These are phyloP conservation scores for Musa acuminata DNA, from an alignment of 176 grass and related monocot species.

Conservation along the genomic window DNA sequence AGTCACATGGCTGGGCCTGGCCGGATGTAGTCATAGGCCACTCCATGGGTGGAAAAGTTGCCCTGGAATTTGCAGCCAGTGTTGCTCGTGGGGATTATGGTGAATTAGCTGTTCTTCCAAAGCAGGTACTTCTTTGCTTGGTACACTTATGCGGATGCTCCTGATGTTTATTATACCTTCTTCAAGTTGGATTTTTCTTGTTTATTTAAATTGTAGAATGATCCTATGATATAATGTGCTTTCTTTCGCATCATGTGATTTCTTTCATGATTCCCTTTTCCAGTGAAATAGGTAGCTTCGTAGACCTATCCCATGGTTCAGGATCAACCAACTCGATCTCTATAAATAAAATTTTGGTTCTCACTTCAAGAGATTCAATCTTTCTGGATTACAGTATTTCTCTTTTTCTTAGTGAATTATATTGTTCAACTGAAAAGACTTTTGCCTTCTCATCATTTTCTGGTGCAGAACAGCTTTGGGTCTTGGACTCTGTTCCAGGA, in stretches of 20 bases:
- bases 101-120: conserved; percentile 51
- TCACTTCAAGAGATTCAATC: neutral
- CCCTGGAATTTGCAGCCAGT: conserved; percentile 53
- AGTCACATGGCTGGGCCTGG: conserved; percentile 61
- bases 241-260: neutral
- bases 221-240: neutral
- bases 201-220: neutral
- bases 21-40: conserved; percentile 86
- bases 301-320: neutral
- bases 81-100: conserved; percentile 59
- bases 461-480: conserved; percentile 89
- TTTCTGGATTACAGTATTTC: neutral
- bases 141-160: neutral
- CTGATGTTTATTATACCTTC: neutral
- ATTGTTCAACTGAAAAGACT: neutral
- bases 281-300: neutral
- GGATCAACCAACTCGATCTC: neutral
- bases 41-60: conserved; percentile 94
- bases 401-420: neutral
- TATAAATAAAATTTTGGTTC: no score
- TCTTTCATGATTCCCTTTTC: neutral
- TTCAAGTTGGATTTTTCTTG: neutral
- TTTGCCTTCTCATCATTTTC: conserved; percentile 15
- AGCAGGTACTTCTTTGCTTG: conserved; percentile 46
- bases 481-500: conserved; percentile 89